phyloP scores from a whole-genome alignment of 139 green algal genomes.

The Chlamydomonas asymmetrica region DNA sequence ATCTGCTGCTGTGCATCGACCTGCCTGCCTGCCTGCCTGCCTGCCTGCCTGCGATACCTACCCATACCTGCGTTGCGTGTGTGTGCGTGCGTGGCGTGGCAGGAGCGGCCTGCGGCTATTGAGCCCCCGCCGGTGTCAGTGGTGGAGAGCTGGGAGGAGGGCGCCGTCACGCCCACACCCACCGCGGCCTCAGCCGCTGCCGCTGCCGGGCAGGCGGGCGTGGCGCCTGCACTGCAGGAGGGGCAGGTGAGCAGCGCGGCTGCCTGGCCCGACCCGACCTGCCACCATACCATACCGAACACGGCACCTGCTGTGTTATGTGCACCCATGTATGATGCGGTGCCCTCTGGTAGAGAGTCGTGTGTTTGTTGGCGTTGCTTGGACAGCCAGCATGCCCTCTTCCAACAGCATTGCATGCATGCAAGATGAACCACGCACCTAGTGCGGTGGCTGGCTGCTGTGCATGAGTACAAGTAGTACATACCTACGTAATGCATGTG shows the following conservation, averaged over 20 bases:
- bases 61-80: background rate
- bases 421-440: no score
- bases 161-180: slow-evolving; percentile 2
- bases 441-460: no score
- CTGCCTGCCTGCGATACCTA: background rate
- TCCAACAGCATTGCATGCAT: no score
- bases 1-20: background rate
- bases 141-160: slow-evolving; percentile 33
- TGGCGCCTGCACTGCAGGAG: background rate
- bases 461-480: no score
- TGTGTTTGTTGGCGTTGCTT: background rate
- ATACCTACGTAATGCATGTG: no score
- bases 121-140: background rate
- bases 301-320: background rate
- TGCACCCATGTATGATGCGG: background rate
- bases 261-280: background rate
- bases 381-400: slow-evolving; percentile 16
- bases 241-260: background rate
- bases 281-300: background rate
- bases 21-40: background rate
- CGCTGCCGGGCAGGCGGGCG: background rate
- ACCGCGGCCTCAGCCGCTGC: slow-evolving; percentile 4
- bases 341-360: background rate
- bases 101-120: background rate
- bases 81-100: background rate